Conservation (phyloP, 2,329 filamentous ascomycete genomes). For the Fusarium xyrophilum region DNA sequence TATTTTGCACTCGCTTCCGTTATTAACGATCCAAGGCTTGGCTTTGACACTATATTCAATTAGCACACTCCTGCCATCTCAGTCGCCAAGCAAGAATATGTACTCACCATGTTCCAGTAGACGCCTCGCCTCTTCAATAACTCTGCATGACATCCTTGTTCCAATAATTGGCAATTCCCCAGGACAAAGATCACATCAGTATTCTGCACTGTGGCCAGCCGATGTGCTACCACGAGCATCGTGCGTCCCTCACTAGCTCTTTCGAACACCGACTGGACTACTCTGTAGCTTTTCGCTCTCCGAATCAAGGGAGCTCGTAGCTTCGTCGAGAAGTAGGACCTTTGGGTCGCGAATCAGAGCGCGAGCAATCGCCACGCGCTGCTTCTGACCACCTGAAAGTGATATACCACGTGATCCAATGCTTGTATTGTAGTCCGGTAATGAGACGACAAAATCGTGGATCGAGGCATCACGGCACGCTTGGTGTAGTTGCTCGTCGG, state of each 20-base stretch:
- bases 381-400: slow-evolving; percentile 75
- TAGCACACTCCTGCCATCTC: slow-evolving; percentile 22
- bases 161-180: slow-evolving; percentile 65
- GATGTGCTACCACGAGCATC: slow-evolving; percentile 79
- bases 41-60: slow-evolving; percentile 60
- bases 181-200: slow-evolving; percentile 83
- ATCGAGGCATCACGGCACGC: slow-evolving; percentile 69
- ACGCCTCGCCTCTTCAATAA: slow-evolving; percentile 59
- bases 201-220: slow-evolving; percentile 78
- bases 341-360: slow-evolving; percentile 71
- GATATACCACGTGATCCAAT: slow-evolving; percentile 72
- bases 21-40: slow-evolving; percentile 61
- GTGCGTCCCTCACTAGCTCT: slow-evolving; percentile 65
- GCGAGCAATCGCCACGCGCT: slow-evolving; percentile 73
- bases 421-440: slow-evolving; percentile 72
- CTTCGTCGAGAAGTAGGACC: slow-evolving; percentile 74
- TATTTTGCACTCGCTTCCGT: background rate
- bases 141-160: slow-evolving; percentile 61
- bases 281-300: slow-evolving; percentile 67
- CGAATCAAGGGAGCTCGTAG: slow-evolving; percentile 72
- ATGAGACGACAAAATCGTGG: slow-evolving; percentile 72
- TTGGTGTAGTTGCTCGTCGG: slow-evolving; percentile 59
- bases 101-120: slow-evolving; percentile 65
- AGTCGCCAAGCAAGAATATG: background rate
- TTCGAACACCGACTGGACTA: slow-evolving; percentile 73